phyloP scores from a whole-genome alignment of 2,329 filamentous ascomycete species.

The Fusarium drepaniforme region DNA sequence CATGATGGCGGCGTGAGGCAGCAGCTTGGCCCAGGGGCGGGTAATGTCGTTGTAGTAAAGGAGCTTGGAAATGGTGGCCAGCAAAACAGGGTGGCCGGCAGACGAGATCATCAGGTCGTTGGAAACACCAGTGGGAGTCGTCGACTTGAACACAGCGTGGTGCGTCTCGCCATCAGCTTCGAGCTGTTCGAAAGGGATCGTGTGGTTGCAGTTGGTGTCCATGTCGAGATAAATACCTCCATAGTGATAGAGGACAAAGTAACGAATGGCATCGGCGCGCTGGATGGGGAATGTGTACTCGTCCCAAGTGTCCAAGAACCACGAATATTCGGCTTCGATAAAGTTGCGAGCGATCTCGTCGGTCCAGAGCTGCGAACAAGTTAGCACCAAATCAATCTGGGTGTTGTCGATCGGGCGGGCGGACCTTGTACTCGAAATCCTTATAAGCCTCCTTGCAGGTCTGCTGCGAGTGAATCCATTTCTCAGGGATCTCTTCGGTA shows the following conservation, averaged over 20 bases:
- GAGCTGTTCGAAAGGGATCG: constrained; percentile 45
- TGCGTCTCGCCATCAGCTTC: constrained; percentile 38
- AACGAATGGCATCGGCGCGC: constrained; percentile 78
- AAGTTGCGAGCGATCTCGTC: constrained; percentile 75
- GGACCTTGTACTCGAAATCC: constrained; percentile 79
- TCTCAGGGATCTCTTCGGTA: constrained; percentile 75
- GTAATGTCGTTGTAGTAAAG: constrained; percentile 67
- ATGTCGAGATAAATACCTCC: constrained; percentile 80
- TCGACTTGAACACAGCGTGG: constrained; percentile 56
- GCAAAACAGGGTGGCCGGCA: constrained; percentile 80
- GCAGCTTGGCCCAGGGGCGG: constrained; percentile 73
- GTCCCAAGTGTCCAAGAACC: constrained; percentile 78
- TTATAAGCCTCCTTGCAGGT: constrained; percentile 76
- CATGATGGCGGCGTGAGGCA: constrained; percentile 82
- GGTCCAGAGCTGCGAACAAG: constrained; percentile 73
- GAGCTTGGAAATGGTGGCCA: constrained; percentile 75
- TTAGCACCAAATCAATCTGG: neutral
- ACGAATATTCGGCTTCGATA: constrained; percentile 76
- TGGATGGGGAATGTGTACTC: constrained; percentile 79
- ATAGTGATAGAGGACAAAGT: constrained; percentile 79
- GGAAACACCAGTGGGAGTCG: constrained; percentile 81
- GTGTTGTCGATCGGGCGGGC: constrained; percentile 29
- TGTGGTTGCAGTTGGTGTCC: constrained; percentile 48
- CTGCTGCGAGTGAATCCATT: constrained; percentile 75
- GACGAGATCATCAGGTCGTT: constrained; percentile 85